Percentiles rank a stretch among this genome's conserved stretches.
phyloP scores from a whole-genome alignment of 2,329 filamentous ascomycete species.

The Fusarium caatingaense region DNA sequence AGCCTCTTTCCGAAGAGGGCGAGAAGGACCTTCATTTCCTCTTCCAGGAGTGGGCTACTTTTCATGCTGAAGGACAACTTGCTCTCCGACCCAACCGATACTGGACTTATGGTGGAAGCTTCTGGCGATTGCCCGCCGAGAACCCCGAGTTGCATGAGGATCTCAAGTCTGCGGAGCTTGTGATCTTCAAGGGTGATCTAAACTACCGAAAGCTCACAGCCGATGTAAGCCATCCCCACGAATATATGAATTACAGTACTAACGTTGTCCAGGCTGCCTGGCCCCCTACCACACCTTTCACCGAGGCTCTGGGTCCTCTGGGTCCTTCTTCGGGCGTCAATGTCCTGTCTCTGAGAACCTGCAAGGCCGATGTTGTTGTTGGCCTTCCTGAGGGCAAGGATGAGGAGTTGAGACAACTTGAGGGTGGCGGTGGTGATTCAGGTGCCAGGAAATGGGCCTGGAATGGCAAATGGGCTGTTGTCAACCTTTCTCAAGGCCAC shows the following conservation, averaged over 20 bases:
- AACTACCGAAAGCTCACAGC: constrained; percentile 95
- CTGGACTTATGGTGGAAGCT: constrained; percentile 90
- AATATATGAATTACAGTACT: background rate
- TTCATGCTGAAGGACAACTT: constrained; percentile 87
- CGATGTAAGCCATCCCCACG: constrained; percentile 70
- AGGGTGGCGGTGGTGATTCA: constrained; percentile 77
- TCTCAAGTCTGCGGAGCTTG: constrained; percentile 83
- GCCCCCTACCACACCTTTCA: constrained; percentile 89
- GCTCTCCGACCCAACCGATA: constrained; percentile 86
- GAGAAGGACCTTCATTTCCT: constrained; percentile 76
- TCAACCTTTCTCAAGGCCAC: constrained; percentile 61
- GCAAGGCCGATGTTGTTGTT: constrained; percentile 96
- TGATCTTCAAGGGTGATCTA: constrained; percentile 96
- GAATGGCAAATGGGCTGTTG: constrained; percentile 97
- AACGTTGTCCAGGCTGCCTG: constrained; percentile 61
- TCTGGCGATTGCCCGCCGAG: constrained; percentile 82
- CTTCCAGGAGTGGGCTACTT: constrained; percentile 81
- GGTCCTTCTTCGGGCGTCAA: constrained; percentile 85
- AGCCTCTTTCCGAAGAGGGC: constrained; percentile 75
- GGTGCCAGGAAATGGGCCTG: constrained; percentile 89
- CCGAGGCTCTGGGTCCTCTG: constrained; percentile 84
- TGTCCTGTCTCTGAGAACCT: constrained; percentile 87
- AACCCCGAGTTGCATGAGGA: constrained; percentile 79
- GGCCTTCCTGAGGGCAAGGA: constrained; percentile 85
- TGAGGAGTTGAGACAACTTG: constrained; percentile 76